Evolutionary conservation across 805 yeast genomes (phyloP), one percentile per base, ranked within the genome.

Genomic region (Barnettozyma pratensis): DNA sequence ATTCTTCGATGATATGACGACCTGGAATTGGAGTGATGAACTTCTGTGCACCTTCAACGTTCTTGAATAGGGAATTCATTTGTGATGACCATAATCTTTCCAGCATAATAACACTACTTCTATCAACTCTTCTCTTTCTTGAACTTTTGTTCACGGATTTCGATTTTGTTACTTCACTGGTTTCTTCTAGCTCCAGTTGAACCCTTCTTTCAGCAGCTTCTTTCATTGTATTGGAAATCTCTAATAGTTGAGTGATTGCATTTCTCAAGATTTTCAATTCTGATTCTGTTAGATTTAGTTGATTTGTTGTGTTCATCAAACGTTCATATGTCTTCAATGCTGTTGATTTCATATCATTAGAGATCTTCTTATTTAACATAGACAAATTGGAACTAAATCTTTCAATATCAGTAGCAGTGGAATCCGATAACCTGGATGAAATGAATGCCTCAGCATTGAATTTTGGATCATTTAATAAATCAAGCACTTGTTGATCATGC

Each of bases 1-100:
- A 81, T 57, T 90, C 94, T 8, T 81, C 77, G 19, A 88, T 68
- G 2, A 90, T 78, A 64, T 89, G 96, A 44, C 96, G 75, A 4
- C 91, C 94, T 0, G 91, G 88, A 7, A 78, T 64, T 1, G 87
- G 80, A 25, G 89, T 85, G 37, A 90, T 72, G 51, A 76, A 79
- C 59, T 86, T 86, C 57, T 87, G 91, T 1, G 96, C 90, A n/a
- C 96, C 95, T 54, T 91, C 96, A 12, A 91, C 96, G 53, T 85
- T 88, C 56, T 81, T 81, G 64, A 84, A 89, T 45, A 90, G 67
- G 7, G 79, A 75, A 47, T 77, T 79, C 60, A 90, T 70, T 59
- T 86, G 89, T 39, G 73, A 72, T 12, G 82, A 85, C 96, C 97
- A 89, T 72, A 86, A 78, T 57, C 82, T 82, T 62, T 87, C 92